These are phyloP conservation scores for Trichoderma oligosporum DNA, from an alignment of 2,329 filamentous ascomycete species.

Conservation along the genomic window DNA sequence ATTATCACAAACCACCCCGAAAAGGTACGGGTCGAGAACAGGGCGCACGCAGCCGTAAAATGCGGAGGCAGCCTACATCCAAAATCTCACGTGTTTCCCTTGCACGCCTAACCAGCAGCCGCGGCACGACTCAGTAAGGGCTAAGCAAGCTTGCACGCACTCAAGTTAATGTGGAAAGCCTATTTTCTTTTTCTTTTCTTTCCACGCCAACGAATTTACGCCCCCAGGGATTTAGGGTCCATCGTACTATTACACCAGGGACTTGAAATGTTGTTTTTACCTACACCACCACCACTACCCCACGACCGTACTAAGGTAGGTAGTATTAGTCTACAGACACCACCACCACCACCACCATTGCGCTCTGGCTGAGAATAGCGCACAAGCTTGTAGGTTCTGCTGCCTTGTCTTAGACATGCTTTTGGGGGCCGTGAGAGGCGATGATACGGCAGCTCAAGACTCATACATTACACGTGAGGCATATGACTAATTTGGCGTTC, in stretches of 20 bases:
- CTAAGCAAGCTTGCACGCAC: not conserved
- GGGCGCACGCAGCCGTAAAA: constrained; percentile 1
- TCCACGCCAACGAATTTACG: not conserved
- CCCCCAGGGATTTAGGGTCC: not conserved
- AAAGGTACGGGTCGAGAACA: not conserved
- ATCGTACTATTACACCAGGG: not conserved
- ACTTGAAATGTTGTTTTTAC: not conserved
- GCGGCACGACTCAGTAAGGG: not conserved
- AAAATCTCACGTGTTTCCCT: constrained; percentile 7
- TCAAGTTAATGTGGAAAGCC: not conserved
- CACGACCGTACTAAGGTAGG: not conserved
- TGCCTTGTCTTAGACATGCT: constrained; percentile 19
- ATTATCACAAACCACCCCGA: not conserved
- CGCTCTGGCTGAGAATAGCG: constrained; percentile 11
- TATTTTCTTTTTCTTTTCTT: not conserved
- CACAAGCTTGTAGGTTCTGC: constrained; percentile 6
- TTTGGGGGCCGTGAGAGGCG: constrained; percentile 16
- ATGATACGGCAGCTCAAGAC: constrained; percentile 6
- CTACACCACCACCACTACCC: constrained; percentile 12
- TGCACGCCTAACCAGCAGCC: not conserved
- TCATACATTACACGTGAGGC: constrained; percentile 8
- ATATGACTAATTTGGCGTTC: constrained; percentile 7
- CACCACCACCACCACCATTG: constrained; percentile 11
- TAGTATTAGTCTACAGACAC: constrained; percentile 2
- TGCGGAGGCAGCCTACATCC: constrained; percentile 14